Evolutionary conservation across 83 land plant species (phyloP).

Genomic region (Picea mariana): DNA sequence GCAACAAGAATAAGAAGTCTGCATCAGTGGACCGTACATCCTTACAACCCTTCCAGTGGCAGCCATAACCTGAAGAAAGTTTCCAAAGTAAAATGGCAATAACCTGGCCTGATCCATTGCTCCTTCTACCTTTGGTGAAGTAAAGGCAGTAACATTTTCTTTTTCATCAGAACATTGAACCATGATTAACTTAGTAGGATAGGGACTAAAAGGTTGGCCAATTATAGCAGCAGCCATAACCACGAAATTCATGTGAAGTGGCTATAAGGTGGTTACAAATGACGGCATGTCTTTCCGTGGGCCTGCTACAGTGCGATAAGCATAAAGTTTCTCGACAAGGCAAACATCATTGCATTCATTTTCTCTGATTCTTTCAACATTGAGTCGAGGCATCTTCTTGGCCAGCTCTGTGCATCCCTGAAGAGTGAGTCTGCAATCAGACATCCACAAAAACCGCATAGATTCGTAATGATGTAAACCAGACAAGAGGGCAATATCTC

Average conservation of each 20-base stretch:
- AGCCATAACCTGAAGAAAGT: slow-evolving; percentile 6
- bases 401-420: slow-evolving; percentile 71
- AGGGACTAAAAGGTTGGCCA: not conserved
- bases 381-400: slow-evolving; percentile 52
- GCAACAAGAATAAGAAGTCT: not conserved
- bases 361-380: slow-evolving; percentile 74
- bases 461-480: slow-evolving; percentile 75
- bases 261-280: slow-evolving; percentile 54
- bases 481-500: slow-evolving; percentile 72
- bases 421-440: slow-evolving; percentile 54
- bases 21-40: slow-evolving; percentile 1
- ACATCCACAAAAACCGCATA: slow-evolving; percentile 96
- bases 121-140: not conserved
- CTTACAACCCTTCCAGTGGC: slow-evolving; percentile 10
- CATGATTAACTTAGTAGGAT: not conserved
- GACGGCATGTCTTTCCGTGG: slow-evolving; percentile 77
- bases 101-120: not conserved
- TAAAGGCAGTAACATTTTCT: not conserved
- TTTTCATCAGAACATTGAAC: not conserved
- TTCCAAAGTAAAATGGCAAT: not conserved
- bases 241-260: too few species aligned
- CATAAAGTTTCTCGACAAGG: slow-evolving; percentile 68
- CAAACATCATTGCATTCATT: slow-evolving; percentile 14
- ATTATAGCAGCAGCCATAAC: not conserved
- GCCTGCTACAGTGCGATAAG: slow-evolving; percentile 85